A percentile compares a stretch with the other conserved stretches of the same genome.
phyloP scores from a whole-genome alignment of 495 filamentous ascomycete species.

The Podospora pseudoanserina region DNA sequence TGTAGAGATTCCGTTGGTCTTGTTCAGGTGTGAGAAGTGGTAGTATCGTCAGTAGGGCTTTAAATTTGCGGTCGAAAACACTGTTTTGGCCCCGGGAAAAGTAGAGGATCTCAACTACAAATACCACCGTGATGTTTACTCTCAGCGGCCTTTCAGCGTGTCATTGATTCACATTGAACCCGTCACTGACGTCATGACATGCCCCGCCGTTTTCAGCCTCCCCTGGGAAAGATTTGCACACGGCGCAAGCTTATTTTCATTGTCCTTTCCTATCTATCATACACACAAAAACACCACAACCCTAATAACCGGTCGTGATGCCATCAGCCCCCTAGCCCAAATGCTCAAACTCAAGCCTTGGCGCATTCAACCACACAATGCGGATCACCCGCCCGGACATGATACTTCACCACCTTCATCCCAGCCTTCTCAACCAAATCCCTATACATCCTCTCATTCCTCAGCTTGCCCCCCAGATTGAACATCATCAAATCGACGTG shows the following conservation, averaged over 20 bases:
- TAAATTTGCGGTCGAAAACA: background rate
- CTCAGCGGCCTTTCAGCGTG: background rate
- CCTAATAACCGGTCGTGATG: background rate
- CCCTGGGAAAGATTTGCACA: no score
- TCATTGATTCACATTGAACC: background rate
- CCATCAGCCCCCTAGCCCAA: background rate
- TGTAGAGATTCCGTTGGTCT: background rate
- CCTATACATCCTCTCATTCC: constrained; percentile 24
- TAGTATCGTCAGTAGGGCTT: background rate
- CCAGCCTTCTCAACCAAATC: constrained; percentile 23
- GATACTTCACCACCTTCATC: constrained; percentile 23
- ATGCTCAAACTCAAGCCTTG: constrained; percentile 5
- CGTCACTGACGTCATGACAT: background rate
- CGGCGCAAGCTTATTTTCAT: background rate
- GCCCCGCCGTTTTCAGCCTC: background rate
- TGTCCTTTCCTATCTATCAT: background rate
- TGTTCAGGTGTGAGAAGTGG: background rate
- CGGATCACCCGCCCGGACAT: constrained; percentile 16
- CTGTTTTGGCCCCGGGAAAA: no score
- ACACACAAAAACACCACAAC: background rate
- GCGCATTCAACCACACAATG: constrained; percentile 30
- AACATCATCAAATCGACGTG: constrained; percentile 34
- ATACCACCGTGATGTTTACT: background rate
- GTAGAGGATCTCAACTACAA: background rate
- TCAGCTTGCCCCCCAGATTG: constrained; percentile 32